phyloP scores from a whole-genome alignment of 1,284 basidiomycete species.

The Coniferiporia sulphurascens region DNA sequence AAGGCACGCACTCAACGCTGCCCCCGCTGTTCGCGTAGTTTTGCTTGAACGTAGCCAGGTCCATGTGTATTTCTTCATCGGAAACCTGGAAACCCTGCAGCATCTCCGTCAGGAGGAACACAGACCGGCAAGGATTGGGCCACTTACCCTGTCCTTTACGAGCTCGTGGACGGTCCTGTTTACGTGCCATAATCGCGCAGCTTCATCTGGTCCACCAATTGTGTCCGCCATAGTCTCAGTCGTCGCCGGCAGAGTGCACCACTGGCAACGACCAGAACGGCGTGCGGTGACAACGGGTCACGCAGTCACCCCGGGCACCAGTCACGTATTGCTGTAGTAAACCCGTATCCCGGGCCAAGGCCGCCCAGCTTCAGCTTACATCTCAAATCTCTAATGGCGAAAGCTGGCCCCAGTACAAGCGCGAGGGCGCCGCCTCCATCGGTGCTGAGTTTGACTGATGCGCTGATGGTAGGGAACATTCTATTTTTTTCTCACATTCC shows the following conservation, averaged over 20 bases:
- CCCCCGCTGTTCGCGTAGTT: conserved; percentile 61
- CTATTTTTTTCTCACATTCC: neutral
- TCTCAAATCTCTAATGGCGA: conserved; percentile 8
- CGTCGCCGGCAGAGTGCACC: conserved; percentile 28
- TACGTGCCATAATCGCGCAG: conserved; percentile 90
- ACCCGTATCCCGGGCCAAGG: neutral
- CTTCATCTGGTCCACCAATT: conserved; percentile 69
- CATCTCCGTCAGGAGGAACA: conserved; percentile 11
- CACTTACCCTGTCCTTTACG: conserved; percentile 81
- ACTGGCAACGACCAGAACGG: conserved; percentile 26
- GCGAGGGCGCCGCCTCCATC: conserved; percentile 1
- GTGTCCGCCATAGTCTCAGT: conserved; percentile 22
- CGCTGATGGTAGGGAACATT: conserved; percentile 1
- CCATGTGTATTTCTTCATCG: conserved; percentile 87
- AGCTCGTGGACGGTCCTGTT: conserved; percentile 97
- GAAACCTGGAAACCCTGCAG: conserved; percentile 82
- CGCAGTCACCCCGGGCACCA: neutral
- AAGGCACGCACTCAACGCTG: conserved; percentile 53
- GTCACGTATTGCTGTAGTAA: neutral
- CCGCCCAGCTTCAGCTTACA: too few species aligned
- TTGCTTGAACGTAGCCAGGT: conserved; percentile 68
- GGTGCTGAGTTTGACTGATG: neutral
- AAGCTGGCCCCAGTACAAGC: neutral
- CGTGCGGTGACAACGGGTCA: neutral
- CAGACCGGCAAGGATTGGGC: neutral